Evolutionary conservation across 768 basidiomycete genomes (phyloP).

Genomic region (Russula foetens): DNA sequence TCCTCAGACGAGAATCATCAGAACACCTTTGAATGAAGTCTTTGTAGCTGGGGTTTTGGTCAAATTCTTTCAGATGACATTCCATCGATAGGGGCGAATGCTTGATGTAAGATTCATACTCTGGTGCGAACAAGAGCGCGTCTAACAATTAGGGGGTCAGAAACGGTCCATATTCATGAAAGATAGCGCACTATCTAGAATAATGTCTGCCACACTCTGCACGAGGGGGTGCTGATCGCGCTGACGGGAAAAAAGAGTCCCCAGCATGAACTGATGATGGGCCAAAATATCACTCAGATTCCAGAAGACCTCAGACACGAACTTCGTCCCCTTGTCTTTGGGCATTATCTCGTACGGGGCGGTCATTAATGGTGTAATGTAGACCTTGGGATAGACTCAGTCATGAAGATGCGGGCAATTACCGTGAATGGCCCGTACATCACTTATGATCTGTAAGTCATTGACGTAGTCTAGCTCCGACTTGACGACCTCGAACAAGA

Average conservation of each 20-base stretch:
- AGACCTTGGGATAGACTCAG: constrained; percentile 42
- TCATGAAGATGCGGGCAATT: not conserved
- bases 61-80: constrained; percentile 67
- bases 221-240: constrained; percentile 79
- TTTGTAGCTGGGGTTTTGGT: constrained; percentile 57
- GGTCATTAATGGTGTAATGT: constrained; percentile 53
- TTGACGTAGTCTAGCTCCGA: constrained; percentile 82
- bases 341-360: constrained; percentile 61
- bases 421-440: constrained; percentile 40
- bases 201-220: constrained; percentile 77
- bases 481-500: constrained; percentile 85
- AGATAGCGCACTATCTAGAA: constrained; percentile 58
- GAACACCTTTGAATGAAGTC: constrained; percentile 55
- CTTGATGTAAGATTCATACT: constrained; percentile 79
- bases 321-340: constrained; percentile 45
- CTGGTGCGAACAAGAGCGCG: constrained; percentile 41
- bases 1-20: constrained; percentile 56
- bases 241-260: constrained; percentile 70
- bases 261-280: constrained; percentile 63
- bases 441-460: constrained; percentile 64
- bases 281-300: constrained; percentile 64
- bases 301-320: constrained; percentile 76
- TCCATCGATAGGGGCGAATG: constrained; percentile 85
- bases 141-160: constrained; percentile 20
- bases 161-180: not conserved